Evolutionary conservation across 805 yeast species (phyloP).

Genomic region (Debaryomyces tyrocola): DNA sequence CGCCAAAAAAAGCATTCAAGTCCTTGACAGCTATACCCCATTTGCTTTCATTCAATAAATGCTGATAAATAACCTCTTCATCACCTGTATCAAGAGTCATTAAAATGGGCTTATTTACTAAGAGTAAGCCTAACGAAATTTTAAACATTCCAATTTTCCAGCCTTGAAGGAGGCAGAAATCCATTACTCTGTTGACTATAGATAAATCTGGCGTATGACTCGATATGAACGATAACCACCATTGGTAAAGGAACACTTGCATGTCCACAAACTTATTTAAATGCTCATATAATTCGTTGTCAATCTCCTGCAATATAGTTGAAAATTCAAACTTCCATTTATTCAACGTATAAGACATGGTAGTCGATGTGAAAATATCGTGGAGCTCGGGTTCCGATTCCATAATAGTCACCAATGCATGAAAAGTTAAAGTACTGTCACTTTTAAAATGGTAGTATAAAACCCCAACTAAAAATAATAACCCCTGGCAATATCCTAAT

Average conservation of each 20-base stretch:
- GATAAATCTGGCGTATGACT: slow-evolving; percentile 58
- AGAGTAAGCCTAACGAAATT: slow-evolving; percentile 52
- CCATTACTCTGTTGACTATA: slow-evolving; percentile 48
- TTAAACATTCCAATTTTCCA: slow-evolving; percentile 53
- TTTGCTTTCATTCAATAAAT: slow-evolving; percentile 41
- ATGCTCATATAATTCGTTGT: slow-evolving; percentile 45
- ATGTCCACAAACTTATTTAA: slow-evolving; percentile 41
- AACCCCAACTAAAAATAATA: slow-evolving; percentile 62
- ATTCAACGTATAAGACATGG: slow-evolving; percentile 55
- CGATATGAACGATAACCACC: slow-evolving; percentile 64
- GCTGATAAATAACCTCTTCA: slow-evolving; percentile 46
- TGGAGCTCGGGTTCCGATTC: slow-evolving; percentile 53
- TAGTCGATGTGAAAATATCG: slow-evolving; percentile 48
- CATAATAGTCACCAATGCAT: slow-evolving; percentile 55
- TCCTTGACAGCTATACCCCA: slow-evolving; percentile 43
- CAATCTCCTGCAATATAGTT: slow-evolving; percentile 36
- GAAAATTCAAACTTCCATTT: slow-evolving; percentile 55
- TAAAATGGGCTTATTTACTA: slow-evolving; percentile 47
- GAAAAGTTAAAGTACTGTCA: slow-evolving; percentile 44
- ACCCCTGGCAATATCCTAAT: slow-evolving; percentile 69
- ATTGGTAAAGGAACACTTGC: slow-evolving; percentile 55
- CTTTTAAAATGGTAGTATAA: slow-evolving; percentile 41
- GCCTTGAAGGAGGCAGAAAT: slow-evolving; percentile 55
- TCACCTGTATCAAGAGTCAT: slow-evolving; percentile 34
- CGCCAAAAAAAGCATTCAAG: slow-evolving; percentile 40